Conservation (phyloP, 495 filamentous ascomycete genomes). For the Acidomyces sp. region DNA sequence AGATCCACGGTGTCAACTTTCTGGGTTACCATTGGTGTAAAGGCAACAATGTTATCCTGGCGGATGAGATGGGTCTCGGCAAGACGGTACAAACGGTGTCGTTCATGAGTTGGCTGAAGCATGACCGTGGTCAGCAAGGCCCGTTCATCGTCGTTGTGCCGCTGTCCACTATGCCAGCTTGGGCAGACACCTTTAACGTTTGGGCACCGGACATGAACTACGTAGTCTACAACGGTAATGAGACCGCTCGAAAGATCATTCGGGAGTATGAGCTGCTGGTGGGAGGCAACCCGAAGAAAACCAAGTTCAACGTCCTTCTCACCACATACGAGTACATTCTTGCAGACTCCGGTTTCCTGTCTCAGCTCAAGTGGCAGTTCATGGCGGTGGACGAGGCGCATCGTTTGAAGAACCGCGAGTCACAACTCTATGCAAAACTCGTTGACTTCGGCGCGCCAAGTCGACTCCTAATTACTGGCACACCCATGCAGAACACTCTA, state of each 20-base stretch:
- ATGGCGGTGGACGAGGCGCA: slow-evolving; percentile 95
- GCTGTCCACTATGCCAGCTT: slow-evolving; percentile 88
- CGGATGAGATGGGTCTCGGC: slow-evolving; percentile 96
- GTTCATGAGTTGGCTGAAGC: slow-evolving; percentile 96
- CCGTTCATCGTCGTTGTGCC: slow-evolving; percentile 94
- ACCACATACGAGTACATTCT: slow-evolving; percentile 95
- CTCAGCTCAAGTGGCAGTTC: slow-evolving; percentile 90
- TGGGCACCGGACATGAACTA: slow-evolving; percentile 97
- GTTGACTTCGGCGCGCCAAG: slow-evolving; percentile 72
- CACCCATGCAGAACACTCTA: slow-evolving; percentile 92
- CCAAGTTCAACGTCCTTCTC: slow-evolving; percentile 88
- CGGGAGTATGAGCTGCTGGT: slow-evolving; percentile 76
- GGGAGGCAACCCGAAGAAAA: slow-evolving; percentile 66
- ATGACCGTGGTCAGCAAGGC: slow-evolving; percentile 76
- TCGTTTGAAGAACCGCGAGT: slow-evolving; percentile 89
- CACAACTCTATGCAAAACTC: slow-evolving; percentile 76
- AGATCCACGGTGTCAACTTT: slow-evolving; percentile 87
- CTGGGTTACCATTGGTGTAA: slow-evolving; percentile 87
- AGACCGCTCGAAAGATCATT: slow-evolving; percentile 66
- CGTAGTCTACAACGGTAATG: slow-evolving; percentile 86
- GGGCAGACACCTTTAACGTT: slow-evolving; percentile 92
- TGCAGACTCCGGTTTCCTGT: slow-evolving; percentile 61
- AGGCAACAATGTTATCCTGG: slow-evolving; percentile 84
- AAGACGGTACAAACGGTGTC: slow-evolving; percentile 97
- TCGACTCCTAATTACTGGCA: slow-evolving; percentile 88